A percentile compares a stretch with the other conserved stretches of the same genome.
These are phyloP conservation scores for Colletotrichum cereale DNA, from an alignment of 2,329 filamentous ascomycete genomes.

Conservation along the genomic window DNA sequence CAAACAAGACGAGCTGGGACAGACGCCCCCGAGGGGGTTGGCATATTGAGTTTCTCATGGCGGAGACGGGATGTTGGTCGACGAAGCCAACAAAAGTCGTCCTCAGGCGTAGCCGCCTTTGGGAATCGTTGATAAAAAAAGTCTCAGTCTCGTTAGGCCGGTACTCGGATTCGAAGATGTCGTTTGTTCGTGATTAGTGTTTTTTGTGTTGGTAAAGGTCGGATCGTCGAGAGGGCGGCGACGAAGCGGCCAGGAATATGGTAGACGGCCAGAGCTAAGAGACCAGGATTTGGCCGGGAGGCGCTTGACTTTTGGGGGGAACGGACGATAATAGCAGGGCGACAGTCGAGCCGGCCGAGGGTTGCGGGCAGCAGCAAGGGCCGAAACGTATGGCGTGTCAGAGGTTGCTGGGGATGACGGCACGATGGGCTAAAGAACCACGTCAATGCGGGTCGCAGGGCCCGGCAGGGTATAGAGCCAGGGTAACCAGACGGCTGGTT, in stretches of 20 bases:
- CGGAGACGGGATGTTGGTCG: neutral
- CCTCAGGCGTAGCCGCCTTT: slow-evolving; percentile 23
- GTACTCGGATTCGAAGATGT: neutral
- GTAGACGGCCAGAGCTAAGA: slow-evolving; percentile 15
- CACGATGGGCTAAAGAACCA: slow-evolving; percentile 34
- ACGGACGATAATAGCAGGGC: slow-evolving; percentile 24
- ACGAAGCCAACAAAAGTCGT: neutral
- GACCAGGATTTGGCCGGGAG: slow-evolving; percentile 35
- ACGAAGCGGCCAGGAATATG: slow-evolving; percentile 33
- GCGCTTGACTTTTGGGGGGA: slow-evolving; percentile 33
- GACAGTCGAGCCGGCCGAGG: slow-evolving; percentile 25
- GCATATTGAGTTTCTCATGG: slow-evolving; percentile 24
- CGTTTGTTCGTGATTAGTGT: slow-evolving; percentile 6
- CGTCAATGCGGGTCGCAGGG: slow-evolving; percentile 37
- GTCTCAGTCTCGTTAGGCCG: neutral
- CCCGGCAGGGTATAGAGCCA: slow-evolving; percentile 24
- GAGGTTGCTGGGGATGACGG: slow-evolving; percentile 38
- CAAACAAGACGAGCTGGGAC: slow-evolving; percentile 26
- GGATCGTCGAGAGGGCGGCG: slow-evolving; percentile 21
- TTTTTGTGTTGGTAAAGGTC: neutral
- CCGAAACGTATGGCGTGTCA: slow-evolving; percentile 42
- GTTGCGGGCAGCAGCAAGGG: slow-evolving; percentile 19
- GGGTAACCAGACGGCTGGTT: slow-evolving; percentile 28
- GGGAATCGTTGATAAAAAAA: neutral
- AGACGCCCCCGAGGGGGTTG: slow-evolving; percentile 16